Percentiles rank a stretch among this genome's conserved stretches.
Conservation (phyloP, 495 filamentous ascomycete genomes). For the Parmelia sp. region DNA sequence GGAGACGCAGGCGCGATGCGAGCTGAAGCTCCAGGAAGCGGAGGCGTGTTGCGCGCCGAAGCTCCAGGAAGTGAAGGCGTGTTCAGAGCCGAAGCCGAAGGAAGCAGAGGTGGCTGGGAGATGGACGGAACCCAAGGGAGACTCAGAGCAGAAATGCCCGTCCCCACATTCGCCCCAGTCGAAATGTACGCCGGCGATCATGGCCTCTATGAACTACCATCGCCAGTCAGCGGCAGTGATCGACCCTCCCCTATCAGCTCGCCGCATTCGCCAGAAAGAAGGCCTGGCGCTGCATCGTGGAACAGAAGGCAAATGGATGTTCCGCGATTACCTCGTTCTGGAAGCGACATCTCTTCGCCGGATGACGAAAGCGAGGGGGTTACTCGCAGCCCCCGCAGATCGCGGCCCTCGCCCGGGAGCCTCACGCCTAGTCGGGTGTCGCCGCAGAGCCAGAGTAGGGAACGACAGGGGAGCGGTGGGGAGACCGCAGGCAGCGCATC, state of each 20-base stretch:
- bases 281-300: slow-evolving; percentile 5
- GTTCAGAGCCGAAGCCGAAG: slow-evolving; percentile 4
- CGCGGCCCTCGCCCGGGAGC: neutral
- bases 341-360: slow-evolving; percentile 16
- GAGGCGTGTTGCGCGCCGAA: slow-evolving; percentile 7
- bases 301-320: slow-evolving; percentile 4
- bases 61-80: slow-evolving; percentile 1
- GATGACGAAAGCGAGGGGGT: slow-evolving; percentile 8
- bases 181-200: slow-evolving; percentile 22
- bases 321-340: slow-evolving; percentile 3
- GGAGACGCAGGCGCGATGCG: slow-evolving; percentile 12
- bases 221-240: slow-evolving; percentile 12
- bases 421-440: neutral
- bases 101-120: slow-evolving; percentile 14
- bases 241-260: slow-evolving; percentile 15
- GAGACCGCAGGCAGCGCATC: neutral
- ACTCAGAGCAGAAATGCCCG: slow-evolving; percentile 18
- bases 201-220: slow-evolving; percentile 16
- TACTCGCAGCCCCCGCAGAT: neutral
- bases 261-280: neutral
- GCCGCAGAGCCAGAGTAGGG: slow-evolving; percentile 9
- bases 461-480: slow-evolving; percentile 3
- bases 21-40: slow-evolving; percentile 15
- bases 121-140: slow-evolving; percentile 22
- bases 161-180: slow-evolving; percentile 12